Evolutionary conservation across 768 basidiomycete genomes (phyloP).

Genomic region (Leucosporidium creatinivorum): DNA sequence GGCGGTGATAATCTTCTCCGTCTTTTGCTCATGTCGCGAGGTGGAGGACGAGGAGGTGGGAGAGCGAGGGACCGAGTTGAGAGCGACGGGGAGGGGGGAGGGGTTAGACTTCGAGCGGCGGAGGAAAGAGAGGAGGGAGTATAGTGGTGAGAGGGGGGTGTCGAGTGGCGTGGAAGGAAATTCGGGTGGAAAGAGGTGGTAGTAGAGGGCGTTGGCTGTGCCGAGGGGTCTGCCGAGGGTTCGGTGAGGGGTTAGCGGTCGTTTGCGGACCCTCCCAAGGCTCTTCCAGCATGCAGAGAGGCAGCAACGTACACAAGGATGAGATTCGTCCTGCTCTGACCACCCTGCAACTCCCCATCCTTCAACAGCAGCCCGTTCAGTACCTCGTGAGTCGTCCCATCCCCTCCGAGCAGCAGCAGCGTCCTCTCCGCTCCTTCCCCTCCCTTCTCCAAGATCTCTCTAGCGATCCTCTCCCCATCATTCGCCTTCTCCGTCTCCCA

Average conservation of each 20-base stretch:
- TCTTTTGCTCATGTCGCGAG: no score
- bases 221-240: conserved; percentile 52
- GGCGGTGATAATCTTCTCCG: conserved; percentile 48
- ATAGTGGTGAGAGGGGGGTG: conserved; percentile 6
- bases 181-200: conserved; percentile 60
- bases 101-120: conserved; percentile 36
- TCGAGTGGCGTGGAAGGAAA: neutral
- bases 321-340: neutral
- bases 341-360: neutral
- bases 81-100: conserved; percentile 45
- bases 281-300: no score
- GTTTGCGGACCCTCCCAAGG: no score
- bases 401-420: conserved; percentile 55
- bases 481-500: conserved; percentile 3
- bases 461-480: conserved; percentile 36
- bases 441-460: conserved; percentile 6
- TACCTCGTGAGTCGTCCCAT: conserved; percentile 87
- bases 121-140: conserved; percentile 10
- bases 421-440: conserved; percentile 1
- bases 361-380: conserved; percentile 53
- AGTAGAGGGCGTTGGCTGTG: conserved; percentile 88
- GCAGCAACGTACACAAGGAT: conserved; percentile 40
- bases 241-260: neutral
- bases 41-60: conserved; percentile 5
- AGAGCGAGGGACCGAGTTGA: conserved; percentile 47